Evolutionary conservation across 75 land plant species (phyloP).

Genomic region (Picea glauca): DNA sequence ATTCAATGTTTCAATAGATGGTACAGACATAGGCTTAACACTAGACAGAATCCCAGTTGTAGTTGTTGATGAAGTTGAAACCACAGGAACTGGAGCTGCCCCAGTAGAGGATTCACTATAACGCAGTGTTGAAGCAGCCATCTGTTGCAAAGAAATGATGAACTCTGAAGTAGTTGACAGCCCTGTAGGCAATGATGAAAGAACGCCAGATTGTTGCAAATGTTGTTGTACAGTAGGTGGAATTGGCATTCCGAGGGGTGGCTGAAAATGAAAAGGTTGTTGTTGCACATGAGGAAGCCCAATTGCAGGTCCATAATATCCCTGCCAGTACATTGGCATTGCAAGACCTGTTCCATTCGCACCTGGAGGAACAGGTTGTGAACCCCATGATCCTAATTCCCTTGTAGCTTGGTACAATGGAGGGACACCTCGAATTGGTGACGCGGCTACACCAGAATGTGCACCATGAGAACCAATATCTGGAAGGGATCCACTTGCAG

Average conservation of each 20-base stretch:
- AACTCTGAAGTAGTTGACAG: constrained; percentile 16
- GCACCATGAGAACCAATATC: constrained; percentile 33
- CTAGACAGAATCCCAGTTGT: constrained; percentile 11
- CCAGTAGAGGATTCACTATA: constrained; percentile 14
- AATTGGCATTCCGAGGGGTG: constrained; percentile 50
- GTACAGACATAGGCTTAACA: constrained; percentile 18
- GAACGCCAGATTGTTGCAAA: constrained; percentile 34
- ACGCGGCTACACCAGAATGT: constrained; percentile 34
- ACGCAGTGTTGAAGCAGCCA: constrained; percentile 5
- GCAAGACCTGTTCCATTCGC: constrained; percentile 57
- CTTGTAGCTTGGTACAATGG: constrained; percentile 65
- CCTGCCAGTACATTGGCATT: neutral
- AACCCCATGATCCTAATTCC: constrained; percentile 66
- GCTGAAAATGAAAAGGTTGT: constrained; percentile 54
- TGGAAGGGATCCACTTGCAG: constrained; percentile 1
- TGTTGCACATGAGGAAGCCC: constrained; percentile 27
- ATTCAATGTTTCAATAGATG: constrained; percentile 16
- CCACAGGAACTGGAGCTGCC: neutral
- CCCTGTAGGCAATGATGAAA: constrained; percentile 17
- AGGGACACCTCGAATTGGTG: constrained; percentile 42
- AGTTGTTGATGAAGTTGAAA: constrained; percentile 20
- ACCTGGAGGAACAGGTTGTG: constrained; percentile 45
- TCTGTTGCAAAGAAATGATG: constrained; percentile 17
- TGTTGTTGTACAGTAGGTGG: constrained; percentile 38
- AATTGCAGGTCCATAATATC: too few relatives aligned